Evolutionary conservation across 1,284 basidiomycete species (phyloP).

Genomic region (Papiliotrema flavescens): DNA sequence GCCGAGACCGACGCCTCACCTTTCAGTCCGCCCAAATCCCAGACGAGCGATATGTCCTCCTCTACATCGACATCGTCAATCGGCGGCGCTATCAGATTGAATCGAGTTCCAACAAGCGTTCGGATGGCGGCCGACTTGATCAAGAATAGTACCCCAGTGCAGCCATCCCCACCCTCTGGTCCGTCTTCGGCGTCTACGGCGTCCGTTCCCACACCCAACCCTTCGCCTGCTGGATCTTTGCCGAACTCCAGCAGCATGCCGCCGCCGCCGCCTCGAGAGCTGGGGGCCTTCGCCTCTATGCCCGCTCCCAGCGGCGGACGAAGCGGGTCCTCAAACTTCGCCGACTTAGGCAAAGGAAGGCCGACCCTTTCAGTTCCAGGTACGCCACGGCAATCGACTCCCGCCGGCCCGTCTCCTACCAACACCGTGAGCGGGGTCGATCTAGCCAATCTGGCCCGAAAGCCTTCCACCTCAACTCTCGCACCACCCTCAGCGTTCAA

Average conservation of each 20-base stretch:
- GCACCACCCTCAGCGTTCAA: constrained; percentile 27
- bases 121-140: constrained; percentile 53
- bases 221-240: constrained; percentile 18
- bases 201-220: constrained; percentile 32
- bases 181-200: constrained; percentile 12
- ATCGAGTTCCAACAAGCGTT: constrained; percentile 54
- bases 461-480: constrained; percentile 8
- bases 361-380: constrained; percentile 23
- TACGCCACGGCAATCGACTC: constrained; percentile 27
- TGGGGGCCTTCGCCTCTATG: constrained; percentile 14
- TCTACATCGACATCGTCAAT: constrained; percentile 29
- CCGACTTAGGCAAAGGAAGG: constrained; percentile 1
- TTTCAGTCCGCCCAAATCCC: constrained; percentile 26
- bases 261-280: constrained; percentile 4
- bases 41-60: constrained; percentile 22
- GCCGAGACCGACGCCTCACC: constrained; percentile 20
- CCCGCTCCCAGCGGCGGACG: background rate
- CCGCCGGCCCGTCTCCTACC: background rate
- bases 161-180: constrained; percentile 10
- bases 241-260: constrained; percentile 4
- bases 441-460: background rate
- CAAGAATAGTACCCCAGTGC: constrained; percentile 23
- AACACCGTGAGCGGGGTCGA: background rate
- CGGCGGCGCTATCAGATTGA: constrained; percentile 51
- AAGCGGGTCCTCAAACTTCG: background rate